Percentiles rank a stretch among this genome's conserved stretches.
Conservation (phyloP, 2,329 filamentous ascomycete species). For the Hypoxylon sp. region DNA sequence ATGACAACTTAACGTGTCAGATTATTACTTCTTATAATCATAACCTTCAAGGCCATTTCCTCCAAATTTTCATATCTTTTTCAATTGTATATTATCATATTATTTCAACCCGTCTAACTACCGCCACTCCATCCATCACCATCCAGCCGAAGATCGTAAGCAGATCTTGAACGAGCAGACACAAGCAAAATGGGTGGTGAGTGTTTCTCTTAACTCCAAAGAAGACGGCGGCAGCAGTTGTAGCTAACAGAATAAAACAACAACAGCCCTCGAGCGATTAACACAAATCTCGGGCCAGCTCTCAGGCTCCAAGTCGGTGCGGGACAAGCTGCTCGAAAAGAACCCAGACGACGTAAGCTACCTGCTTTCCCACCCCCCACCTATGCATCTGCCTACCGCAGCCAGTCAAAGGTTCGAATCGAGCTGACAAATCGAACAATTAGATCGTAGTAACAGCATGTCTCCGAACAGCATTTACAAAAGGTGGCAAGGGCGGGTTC, state of each 20-base stretch:
- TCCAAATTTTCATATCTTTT: constrained; percentile 4
- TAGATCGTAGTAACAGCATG: constrained; percentile 92
- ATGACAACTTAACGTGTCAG: constrained; percentile 8
- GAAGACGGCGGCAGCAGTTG: constrained; percentile 2
- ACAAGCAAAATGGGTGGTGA: constrained; percentile 52
- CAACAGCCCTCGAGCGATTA: constrained; percentile 69
- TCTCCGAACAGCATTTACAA: constrained; percentile 92
- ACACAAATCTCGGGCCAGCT: constrained; percentile 75
- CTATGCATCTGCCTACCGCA: background rate
- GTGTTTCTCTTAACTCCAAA: constrained; percentile 13
- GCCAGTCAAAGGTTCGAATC: background rate
- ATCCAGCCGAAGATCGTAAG: constrained; percentile 11
- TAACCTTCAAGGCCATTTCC: constrained; percentile 26
- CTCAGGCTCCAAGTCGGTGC: constrained; percentile 61
- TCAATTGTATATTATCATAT: constrained; percentile 9
- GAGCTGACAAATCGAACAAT: constrained; percentile 48
- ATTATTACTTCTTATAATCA: constrained; percentile 19
- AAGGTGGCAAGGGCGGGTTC: constrained; percentile 92
- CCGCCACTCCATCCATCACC: background rate
- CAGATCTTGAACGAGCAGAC: background rate
- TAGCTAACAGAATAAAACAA: constrained; percentile 28
- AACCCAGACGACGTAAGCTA: constrained; percentile 74
- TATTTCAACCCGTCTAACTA: background rate
- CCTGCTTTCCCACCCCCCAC: background rate
- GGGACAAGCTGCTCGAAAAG: constrained; percentile 74